Evolutionary conservation across 106 monocot species (phyloP), one percentile per base, ranked within the genome.

Genomic region (Dendrobium chrysotoxum): DNA sequence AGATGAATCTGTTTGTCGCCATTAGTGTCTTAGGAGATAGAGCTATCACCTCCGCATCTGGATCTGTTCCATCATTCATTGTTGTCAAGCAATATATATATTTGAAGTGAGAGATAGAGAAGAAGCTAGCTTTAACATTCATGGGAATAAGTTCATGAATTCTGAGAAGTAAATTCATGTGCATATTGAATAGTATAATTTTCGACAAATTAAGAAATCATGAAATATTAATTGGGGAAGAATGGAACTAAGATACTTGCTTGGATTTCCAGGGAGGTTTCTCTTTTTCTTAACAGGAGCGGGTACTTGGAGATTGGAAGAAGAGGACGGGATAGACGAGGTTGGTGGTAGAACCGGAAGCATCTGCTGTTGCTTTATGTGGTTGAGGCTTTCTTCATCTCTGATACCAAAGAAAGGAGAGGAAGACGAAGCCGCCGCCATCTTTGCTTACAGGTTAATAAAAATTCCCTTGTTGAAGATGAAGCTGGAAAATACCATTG

Each of bases 1-100:
- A 94, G 77, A 94, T 83, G 86, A 91, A 94, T 41, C 93, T 84
- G 83, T 91, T 94, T 54, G 94, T 95, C 80, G 94, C 94, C 90
- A 92, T 75, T 20, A 95, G 88, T 4, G 94, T 92, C 80, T 85
- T 91, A 58, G 94, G 94, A 31, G 94, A 95, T 20, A 95, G 78
- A 12, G 94, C 94, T 18, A 92, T 92, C 77, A 94, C 91, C 85
- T 91, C 94, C 18, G 94, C 91, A 50, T 94, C 94, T 18, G 94
- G 94, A 80, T 85, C 94, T 94, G 84, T 64, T 50, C 50, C 11
- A 50, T 50, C 7, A 46, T 46, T 46, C 46, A 46, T 9, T 11
- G 8, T 46, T 46, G 46, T 46, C 46, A 46, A 46, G 5, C 46
- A 46, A 11, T 46, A 46, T 46, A 46, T 0, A 46, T 50, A 44